A percentile compares a stretch with the other conserved stretches of the same genome.
phyloP scores from a whole-genome alignment of 768 basidiomycete species.

The Termitomyces heimii region DNA sequence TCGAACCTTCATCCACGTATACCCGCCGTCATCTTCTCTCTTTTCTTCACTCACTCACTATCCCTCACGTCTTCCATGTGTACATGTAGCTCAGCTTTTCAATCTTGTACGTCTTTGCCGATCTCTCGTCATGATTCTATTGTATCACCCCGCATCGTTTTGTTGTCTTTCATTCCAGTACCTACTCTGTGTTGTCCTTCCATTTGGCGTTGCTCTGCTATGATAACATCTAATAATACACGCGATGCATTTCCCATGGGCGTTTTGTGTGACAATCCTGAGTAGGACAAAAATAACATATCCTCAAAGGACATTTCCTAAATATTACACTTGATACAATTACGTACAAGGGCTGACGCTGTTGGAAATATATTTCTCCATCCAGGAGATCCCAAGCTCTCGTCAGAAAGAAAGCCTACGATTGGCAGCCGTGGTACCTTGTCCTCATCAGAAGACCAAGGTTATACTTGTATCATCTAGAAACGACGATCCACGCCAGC shows the following conservation, averaged over 20 bases:
- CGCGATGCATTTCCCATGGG: not conserved
- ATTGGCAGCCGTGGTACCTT: not conserved
- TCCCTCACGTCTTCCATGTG: not conserved
- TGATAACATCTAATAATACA: not conserved
- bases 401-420: not conserved
- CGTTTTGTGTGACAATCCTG: not conserved
- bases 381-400: not conserved
- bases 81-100: not conserved
- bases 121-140: not conserved
- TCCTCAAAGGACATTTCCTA: too few relatives aligned
- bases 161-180: not conserved
- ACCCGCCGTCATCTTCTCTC: not conserved
- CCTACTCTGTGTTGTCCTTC: not conserved
- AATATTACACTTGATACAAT: not conserved
- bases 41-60: not conserved
- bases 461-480: not conserved
- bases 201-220: not conserved
- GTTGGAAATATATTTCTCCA: not conserved
- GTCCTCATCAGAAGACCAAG: not conserved
- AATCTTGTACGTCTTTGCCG: not conserved
- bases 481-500: not conserved
- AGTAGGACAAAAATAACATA: not conserved
- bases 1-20: not conserved
- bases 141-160: not conserved
- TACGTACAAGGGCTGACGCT: not conserved